Evolutionary conservation across 768 basidiomycete genomes (phyloP).

Genomic region (Solioccasus polychromus): DNA sequence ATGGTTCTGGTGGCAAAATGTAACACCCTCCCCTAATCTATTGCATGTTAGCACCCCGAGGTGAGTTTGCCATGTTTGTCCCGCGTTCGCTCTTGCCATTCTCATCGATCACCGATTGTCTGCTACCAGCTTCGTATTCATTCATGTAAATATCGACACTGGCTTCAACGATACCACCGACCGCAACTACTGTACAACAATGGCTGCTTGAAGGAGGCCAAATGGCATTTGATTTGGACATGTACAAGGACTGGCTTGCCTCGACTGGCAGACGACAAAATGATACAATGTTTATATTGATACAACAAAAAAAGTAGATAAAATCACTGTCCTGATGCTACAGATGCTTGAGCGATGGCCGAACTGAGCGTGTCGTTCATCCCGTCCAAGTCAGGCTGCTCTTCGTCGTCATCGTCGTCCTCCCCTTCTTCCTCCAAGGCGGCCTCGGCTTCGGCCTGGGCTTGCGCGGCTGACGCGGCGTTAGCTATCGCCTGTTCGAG

Average conservation of each 20-base stretch:
- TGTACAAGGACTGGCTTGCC: slow-evolving; percentile 10
- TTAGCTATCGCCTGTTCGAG: slow-evolving; percentile 73
- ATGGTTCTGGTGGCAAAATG: slow-evolving; percentile 51
- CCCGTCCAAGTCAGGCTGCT: slow-evolving; percentile 25
- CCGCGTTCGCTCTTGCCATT: background rate
- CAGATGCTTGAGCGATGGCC: slow-evolving; percentile 7
- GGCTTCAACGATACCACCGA: slow-evolving; percentile 19
- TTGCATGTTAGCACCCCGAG: slow-evolving; percentile 13
- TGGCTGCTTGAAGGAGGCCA: slow-evolving; percentile 6
- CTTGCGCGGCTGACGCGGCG: slow-evolving; percentile 71
- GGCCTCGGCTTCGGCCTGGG: slow-evolving; percentile 77
- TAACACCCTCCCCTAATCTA: slow-evolving; percentile 27
- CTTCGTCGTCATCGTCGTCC: slow-evolving; percentile 43
- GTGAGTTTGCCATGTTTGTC: slow-evolving; percentile 11
- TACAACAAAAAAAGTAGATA: slow-evolving; percentile 24
- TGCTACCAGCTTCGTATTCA: slow-evolving; percentile 27
- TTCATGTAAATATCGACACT: slow-evolving; percentile 30
- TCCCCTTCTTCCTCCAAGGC: slow-evolving; percentile 67
- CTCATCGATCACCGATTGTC: slow-evolving; percentile 4
- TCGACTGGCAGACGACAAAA: slow-evolving; percentile 10
- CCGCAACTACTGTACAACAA: slow-evolving; percentile 25
- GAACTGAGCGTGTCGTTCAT: slow-evolving; percentile 13
- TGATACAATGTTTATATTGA: slow-evolving; percentile 24
- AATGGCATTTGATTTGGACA: slow-evolving; percentile 12
- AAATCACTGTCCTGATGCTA: slow-evolving; percentile 12